These are phyloP conservation scores for Diplogelasinospora grovesii DNA, from an alignment of 495 filamentous ascomycete species.

Conservation along the genomic window DNA sequence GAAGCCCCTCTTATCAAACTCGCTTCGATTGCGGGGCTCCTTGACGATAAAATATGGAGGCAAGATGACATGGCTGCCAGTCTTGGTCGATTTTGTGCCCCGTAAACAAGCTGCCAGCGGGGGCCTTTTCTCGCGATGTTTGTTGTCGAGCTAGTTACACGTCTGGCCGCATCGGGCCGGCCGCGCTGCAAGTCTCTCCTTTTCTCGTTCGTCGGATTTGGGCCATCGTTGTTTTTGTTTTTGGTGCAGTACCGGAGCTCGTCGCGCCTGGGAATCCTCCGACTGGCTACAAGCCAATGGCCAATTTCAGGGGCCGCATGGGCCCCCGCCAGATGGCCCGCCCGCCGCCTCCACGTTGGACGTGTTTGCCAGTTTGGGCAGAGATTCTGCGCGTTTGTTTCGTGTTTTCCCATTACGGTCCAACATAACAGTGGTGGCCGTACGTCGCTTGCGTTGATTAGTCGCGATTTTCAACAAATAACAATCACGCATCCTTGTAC, in stretches of 20 bases:
- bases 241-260: not conserved
- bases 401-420: slow-evolving; percentile 15
- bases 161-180: slow-evolving; percentile 7
- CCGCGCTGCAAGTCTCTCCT: slow-evolving; percentile 2
- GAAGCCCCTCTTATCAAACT: slow-evolving; percentile 12
- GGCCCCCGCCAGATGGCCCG: too few species aligned
- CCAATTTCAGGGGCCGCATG: slow-evolving; percentile 1
- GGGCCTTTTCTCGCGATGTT: slow-evolving; percentile 14
- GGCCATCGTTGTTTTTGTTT: slow-evolving; percentile 23
- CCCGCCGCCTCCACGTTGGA: slow-evolving; percentile 6
- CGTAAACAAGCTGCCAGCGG: slow-evolving; percentile 8
- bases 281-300: slow-evolving; percentile 23
- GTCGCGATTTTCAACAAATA: too few species aligned
- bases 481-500: too few species aligned
- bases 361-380: slow-evolving; percentile 9
- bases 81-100: not conserved
- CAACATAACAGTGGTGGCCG: too few species aligned
- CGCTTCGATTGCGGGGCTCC: slow-evolving; percentile 5
- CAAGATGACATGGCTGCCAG: slow-evolving; percentile 1
- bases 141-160: slow-evolving; percentile 11
- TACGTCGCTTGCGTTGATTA: too few species aligned
- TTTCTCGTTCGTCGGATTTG: slow-evolving; percentile 13
- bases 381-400: slow-evolving; percentile 15
- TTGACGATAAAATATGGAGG: slow-evolving; percentile 1
- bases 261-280: slow-evolving; percentile 12